Conservation (phyloP, 164 flowering plant genomes). For the Magnolia sinica region DNA sequence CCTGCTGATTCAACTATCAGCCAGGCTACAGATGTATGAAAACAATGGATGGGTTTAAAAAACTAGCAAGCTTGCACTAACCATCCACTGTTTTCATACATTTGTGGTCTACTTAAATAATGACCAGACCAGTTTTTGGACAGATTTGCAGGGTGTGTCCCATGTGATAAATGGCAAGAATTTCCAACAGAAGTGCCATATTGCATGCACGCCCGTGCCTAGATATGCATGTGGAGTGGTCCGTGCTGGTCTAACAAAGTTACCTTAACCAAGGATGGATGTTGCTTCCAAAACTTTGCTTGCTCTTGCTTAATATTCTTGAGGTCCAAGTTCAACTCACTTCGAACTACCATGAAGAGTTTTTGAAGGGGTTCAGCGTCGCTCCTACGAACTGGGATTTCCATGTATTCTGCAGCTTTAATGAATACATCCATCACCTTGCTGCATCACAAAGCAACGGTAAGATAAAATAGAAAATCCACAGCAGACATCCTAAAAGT, state of each 20-base stretch:
- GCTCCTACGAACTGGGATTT: slow-evolving; percentile 89
- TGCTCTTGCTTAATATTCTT: slow-evolving; percentile 93
- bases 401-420: slow-evolving; percentile 93
- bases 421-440: slow-evolving; percentile 95
- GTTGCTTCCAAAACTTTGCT: slow-evolving; percentile 74
- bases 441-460: slow-evolving; percentile 40
- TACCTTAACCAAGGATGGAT: slow-evolving; percentile 40
- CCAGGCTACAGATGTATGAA: not conserved
- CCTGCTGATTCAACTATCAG: not conserved
- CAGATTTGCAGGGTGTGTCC: not conserved
- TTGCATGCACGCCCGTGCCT: no score
- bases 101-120: not conserved
- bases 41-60: not conserved
- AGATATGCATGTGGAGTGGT: not conserved
- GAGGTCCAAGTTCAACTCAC: slow-evolving; percentile 86
- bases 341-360: slow-evolving; percentile 74
- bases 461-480: slow-evolving; percentile 2
- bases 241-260: not conserved
- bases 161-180: not conserved
- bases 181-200: not conserved
- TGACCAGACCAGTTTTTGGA: not conserved
- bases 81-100: not conserved
- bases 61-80: not conserved
- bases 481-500: not conserved
- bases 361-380: slow-evolving; percentile 91